Conservation (phyloP, 768 basidiomycete species). For the Auricularia heimuer region DNA sequence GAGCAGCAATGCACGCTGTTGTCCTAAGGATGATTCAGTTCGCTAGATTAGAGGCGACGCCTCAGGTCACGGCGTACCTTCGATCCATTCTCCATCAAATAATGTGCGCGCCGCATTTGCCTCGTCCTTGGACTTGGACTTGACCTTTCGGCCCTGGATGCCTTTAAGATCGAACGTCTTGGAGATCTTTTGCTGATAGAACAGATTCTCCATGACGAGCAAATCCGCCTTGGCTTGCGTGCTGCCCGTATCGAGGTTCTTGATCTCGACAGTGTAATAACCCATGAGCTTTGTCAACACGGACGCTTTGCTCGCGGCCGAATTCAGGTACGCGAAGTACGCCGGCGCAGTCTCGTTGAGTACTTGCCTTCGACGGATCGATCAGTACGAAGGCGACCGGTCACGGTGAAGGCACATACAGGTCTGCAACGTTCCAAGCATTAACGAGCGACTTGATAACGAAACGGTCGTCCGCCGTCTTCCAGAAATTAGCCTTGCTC, state of each 20-base stretch:
- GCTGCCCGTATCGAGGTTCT: constrained; percentile 58
- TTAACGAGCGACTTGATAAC: constrained; percentile 81
- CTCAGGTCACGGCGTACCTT: constrained; percentile 33
- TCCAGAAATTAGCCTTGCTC: constrained; percentile 74
- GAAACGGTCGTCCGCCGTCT: constrained; percentile 65
- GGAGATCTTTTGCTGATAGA: constrained; percentile 55
- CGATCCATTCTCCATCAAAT: constrained; percentile 81
- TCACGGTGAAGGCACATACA: constrained; percentile 37
- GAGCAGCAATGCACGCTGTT: constrained; percentile 53
- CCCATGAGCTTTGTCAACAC: constrained; percentile 72
- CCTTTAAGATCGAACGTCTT: constrained; percentile 80
- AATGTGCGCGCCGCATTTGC: constrained; percentile 38
- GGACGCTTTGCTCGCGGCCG: constrained; percentile 54
- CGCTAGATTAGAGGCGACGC: not conserved
- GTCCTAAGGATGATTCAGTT: constrained; percentile 14
- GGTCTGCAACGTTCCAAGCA: constrained; percentile 79
- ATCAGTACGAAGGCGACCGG: not conserved
- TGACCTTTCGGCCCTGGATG: constrained; percentile 67
- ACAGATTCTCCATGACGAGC: constrained; percentile 79
- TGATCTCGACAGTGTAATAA: constrained; percentile 70
- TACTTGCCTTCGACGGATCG: constrained; percentile 45
- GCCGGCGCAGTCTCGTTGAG: constrained; percentile 66
- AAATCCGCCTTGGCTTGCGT: constrained; percentile 64
- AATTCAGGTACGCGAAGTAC: constrained; percentile 71
- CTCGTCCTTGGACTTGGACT: constrained; percentile 30